These are phyloP conservation scores for Avicennia marina DNA, from an alignment of 257 asterid genomes.

Conservation along the genomic window DNA sequence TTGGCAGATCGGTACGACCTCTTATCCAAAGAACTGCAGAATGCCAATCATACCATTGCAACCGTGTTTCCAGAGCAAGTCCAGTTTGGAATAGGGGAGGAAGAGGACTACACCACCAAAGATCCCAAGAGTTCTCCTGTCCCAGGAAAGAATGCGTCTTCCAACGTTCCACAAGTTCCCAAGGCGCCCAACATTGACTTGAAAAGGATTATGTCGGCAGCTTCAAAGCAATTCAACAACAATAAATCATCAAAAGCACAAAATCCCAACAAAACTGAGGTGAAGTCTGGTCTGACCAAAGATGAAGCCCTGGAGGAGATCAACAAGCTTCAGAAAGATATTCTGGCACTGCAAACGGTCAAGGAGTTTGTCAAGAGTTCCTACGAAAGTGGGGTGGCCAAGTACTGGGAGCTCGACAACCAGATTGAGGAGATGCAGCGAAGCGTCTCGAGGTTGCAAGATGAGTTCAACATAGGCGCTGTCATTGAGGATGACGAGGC, in stretches of 20 bases:
- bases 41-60: constrained; percentile 79
- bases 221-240: constrained; percentile 40
- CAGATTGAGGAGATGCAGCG: constrained; percentile 46
- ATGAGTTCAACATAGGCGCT: constrained; percentile 37
- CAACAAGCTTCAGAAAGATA: constrained; percentile 42
- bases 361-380: constrained; percentile 51
- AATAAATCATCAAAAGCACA: constrained; percentile 12
- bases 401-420: constrained; percentile 47
- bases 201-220: constrained; percentile 44
- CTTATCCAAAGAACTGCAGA: constrained; percentile 77
- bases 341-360: constrained; percentile 38
- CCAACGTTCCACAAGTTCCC: constrained; percentile 54
- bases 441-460: constrained; percentile 34
- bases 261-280: constrained; percentile 1
- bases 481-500: constrained; percentile 56
- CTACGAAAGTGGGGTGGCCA: constrained; percentile 36
- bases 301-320: constrained; percentile 41
- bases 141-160: constrained; percentile 16
- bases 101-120: constrained; percentile 33
- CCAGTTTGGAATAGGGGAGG: constrained; percentile 52
- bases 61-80: constrained; percentile 76
- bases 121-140: constrained; percentile 14
- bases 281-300: constrained; percentile 33
- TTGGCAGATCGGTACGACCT: constrained; percentile 86
- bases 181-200: constrained; percentile 51